A percentile compares a stretch with the other conserved stretches of the same genome.
phyloP scores from a whole-genome alignment of 148 eudicot species.

The Silene uniflora region DNA sequence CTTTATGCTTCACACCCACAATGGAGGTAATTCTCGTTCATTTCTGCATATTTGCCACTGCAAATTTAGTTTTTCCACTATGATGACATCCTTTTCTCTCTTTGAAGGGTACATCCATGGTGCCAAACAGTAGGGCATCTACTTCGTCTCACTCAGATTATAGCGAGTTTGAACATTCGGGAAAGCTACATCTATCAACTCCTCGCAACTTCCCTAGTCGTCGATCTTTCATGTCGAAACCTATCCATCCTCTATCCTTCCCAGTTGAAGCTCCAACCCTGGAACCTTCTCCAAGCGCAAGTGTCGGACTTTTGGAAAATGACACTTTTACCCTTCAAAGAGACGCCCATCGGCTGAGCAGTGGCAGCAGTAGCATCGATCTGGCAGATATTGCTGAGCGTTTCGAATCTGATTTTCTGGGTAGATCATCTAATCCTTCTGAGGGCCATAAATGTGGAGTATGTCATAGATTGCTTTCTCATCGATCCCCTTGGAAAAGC shows the following conservation, averaged over 20 bases:
- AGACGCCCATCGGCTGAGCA: constrained; percentile 53
- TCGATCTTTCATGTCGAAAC: constrained; percentile 84
- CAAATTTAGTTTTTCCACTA: constrained; percentile 2
- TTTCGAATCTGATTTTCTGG: constrained; percentile 40
- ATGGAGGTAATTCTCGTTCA: constrained; percentile 54
- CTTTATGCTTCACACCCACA: constrained; percentile 69
- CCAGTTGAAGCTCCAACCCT: constrained; percentile 41
- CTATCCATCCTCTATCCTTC: constrained; percentile 73
- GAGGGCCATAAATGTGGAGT: constrained; percentile 55
- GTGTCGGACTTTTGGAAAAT: constrained; percentile 26
- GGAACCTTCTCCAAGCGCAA: constrained; percentile 27
- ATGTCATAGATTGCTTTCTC: constrained; percentile 84
- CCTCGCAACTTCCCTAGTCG: constrained; percentile 66
- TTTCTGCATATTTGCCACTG: constrained; percentile 14
- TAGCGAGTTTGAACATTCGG: constrained; percentile 63
- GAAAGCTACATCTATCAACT: constrained; percentile 47
- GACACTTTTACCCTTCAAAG: constrained; percentile 43
- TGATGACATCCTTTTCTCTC: constrained; percentile 5
- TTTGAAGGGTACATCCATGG: constrained; percentile 57
- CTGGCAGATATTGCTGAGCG: constrained; percentile 51
- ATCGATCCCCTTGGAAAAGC: constrained; percentile 86
- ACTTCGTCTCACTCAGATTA: constrained; percentile 77
- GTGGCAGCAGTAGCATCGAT: constrained; percentile 68
- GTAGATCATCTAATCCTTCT: constrained; percentile 29
- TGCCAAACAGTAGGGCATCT: constrained; percentile 53